Evolutionary conservation across 352 stramenopile species (phyloP).

Genomic region (Phytopythium mirpurense): DNA sequence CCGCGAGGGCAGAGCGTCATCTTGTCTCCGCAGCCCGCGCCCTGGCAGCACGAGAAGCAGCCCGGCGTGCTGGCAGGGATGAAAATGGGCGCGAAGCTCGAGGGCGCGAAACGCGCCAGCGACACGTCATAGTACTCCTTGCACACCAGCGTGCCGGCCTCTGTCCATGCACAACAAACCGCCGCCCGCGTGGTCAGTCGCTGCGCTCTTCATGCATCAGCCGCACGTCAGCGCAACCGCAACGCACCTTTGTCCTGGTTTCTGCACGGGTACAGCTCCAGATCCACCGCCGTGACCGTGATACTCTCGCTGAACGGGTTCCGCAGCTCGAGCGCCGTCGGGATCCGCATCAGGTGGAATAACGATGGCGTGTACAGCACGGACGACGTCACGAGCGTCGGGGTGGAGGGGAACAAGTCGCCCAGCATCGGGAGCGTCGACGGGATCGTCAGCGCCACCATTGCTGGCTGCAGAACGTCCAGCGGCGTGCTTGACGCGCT

Average conservation of each 20-base stretch:
- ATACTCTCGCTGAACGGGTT: slow-evolving; percentile 83
- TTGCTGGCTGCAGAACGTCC: slow-evolving; percentile 59
- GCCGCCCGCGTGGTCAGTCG: background rate
- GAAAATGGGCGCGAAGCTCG: slow-evolving; percentile 55
- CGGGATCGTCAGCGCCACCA: slow-evolving; percentile 47
- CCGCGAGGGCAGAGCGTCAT: slow-evolving; percentile 55
- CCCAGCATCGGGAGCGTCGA: slow-evolving; percentile 51
- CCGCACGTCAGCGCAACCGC: too few species aligned
- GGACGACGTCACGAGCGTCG: slow-evolving; percentile 71
- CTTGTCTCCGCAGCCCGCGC: slow-evolving; percentile 41
- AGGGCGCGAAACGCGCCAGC: slow-evolving; percentile 65
- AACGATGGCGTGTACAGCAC: slow-evolving; percentile 71
- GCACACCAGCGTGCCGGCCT: slow-evolving; percentile 44
- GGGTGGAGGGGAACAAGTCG: slow-evolving; percentile 59
- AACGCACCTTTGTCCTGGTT: slow-evolving; percentile 28
- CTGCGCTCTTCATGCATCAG: too few species aligned
- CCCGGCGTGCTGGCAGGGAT: slow-evolving; percentile 60
- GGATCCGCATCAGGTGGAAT: slow-evolving; percentile 61
- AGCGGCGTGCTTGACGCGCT: slow-evolving; percentile 43
- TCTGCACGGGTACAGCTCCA: slow-evolving; percentile 75
- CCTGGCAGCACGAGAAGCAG: slow-evolving; percentile 80
- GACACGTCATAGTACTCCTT: slow-evolving; percentile 61
- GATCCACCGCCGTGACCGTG: slow-evolving; percentile 53
- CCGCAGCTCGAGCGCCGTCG: slow-evolving; percentile 63
- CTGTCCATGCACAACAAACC: slow-evolving; percentile 9